Evolutionary conservation across 208 protist species (phyloP).

Genomic region (Sergeia podlipaevii): DNA sequence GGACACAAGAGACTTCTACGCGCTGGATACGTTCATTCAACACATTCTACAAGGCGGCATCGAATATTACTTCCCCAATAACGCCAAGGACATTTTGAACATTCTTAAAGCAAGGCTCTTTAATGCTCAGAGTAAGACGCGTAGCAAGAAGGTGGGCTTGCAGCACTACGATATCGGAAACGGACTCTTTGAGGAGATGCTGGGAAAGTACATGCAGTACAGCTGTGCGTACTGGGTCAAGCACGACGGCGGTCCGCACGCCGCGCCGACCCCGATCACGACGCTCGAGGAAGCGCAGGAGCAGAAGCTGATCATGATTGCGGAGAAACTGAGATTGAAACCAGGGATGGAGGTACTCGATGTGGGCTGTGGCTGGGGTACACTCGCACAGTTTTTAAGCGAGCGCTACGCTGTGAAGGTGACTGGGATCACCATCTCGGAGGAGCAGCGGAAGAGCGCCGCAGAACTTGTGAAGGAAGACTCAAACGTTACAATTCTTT

Average conservation of each 20-base stretch:
- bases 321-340: slow-evolving; percentile 65
- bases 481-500: slow-evolving; percentile 36
- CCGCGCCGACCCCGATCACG: slow-evolving; percentile 1
- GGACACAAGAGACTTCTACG: slow-evolving; percentile 52
- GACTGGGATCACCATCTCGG: slow-evolving; percentile 73
- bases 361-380: slow-evolving; percentile 82
- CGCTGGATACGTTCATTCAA: slow-evolving; percentile 40
- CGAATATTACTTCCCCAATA: slow-evolving; percentile 67
- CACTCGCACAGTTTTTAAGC: slow-evolving; percentile 45
- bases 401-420: slow-evolving; percentile 56
- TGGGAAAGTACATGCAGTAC: slow-evolving; percentile 75
- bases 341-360: slow-evolving; percentile 63
- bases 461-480: slow-evolving; percentile 19
- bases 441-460: slow-evolving; percentile 41
- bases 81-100: slow-evolving; percentile 44
- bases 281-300: slow-evolving; percentile 71
- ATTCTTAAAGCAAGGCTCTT: slow-evolving; percentile 37
- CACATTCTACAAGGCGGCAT: slow-evolving; percentile 26
- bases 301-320: slow-evolving; percentile 71
- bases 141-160: slow-evolving; percentile 46
- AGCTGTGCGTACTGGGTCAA: slow-evolving; percentile 61
- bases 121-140: slow-evolving; percentile 48
- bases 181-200: slow-evolving; percentile 64
- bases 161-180: slow-evolving; percentile 77
- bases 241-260: slow-evolving; percentile 17